These are phyloP conservation scores for Pichia sp. DNA, from an alignment of 1,139 yeast species.

Conservation along the genomic window DNA sequence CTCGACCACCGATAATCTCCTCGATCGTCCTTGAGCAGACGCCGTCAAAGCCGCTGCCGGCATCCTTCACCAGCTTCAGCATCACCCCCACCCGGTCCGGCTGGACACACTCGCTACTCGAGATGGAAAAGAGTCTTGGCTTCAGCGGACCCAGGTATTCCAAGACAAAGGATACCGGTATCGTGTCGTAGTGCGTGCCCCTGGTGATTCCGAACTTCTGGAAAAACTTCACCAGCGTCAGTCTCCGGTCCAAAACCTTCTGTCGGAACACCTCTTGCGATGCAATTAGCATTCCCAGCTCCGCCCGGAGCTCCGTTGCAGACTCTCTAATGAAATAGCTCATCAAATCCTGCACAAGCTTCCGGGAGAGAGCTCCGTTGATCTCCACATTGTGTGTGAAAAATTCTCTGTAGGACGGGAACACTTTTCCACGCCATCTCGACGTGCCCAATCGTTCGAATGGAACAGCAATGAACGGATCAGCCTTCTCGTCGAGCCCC, in stretches of 20 bases:
- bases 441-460: constrained; percentile 13
- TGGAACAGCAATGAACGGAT: constrained; percentile 8
- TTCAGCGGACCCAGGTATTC: constrained; percentile 77
- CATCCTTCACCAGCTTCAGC: constrained; percentile 61
- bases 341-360: constrained; percentile 63
- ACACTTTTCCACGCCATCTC: constrained; percentile 1
- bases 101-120: constrained; percentile 31
- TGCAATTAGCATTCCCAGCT: constrained; percentile 49
- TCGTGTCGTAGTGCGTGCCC: constrained; percentile 56
- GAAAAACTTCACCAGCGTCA: constrained; percentile 72
- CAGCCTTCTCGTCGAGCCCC: background rate
- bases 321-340: constrained; percentile 61
- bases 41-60: constrained; percentile 48
- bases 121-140: constrained; percentile 94
- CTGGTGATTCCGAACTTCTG: constrained; percentile 43
- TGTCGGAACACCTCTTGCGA: constrained; percentile 62
- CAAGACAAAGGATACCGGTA: constrained; percentile 79
- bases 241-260: constrained; percentile 52
- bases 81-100: constrained; percentile 52
- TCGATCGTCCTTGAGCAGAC: constrained; percentile 84
- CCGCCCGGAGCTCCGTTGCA: constrained; percentile 45
- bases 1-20: constrained; percentile 57
- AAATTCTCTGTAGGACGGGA: constrained; percentile 61
- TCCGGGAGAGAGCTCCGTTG: constrained; percentile 87
- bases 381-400: constrained; percentile 84